phyloP scores from a whole-genome alignment of 1,284 basidiomycete species.

The Boletus sp. region DNA sequence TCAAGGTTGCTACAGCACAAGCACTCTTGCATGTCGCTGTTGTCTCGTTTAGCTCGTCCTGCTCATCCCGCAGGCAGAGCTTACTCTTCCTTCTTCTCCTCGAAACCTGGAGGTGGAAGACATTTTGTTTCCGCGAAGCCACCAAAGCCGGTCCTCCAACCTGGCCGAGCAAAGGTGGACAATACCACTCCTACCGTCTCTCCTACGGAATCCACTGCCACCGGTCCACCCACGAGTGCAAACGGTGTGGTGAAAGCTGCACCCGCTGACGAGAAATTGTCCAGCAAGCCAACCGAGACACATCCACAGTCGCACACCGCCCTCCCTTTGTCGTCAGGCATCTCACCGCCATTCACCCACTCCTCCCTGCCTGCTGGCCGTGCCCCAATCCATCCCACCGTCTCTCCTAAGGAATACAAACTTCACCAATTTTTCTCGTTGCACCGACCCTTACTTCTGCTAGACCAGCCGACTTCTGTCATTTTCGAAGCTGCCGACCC shows the following conservation, averaged over 20 bases:
- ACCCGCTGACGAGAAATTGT: slow-evolving; percentile 21
- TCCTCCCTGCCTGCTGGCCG: slow-evolving; percentile 2
- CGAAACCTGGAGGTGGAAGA: slow-evolving; percentile 68
- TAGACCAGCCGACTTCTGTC: slow-evolving; percentile 50
- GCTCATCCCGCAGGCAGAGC: slow-evolving; percentile 39
- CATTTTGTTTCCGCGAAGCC: slow-evolving; percentile 71
- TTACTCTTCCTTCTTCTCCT: slow-evolving; percentile 76
- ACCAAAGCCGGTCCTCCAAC: slow-evolving; percentile 46
- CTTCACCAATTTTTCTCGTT: slow-evolving; percentile 77
- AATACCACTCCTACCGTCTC: slow-evolving; percentile 20
- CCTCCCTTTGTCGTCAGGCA: slow-evolving; percentile 5
- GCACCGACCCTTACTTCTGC: slow-evolving; percentile 66
- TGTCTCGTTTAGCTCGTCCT: slow-evolving; percentile 49
- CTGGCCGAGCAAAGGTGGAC: slow-evolving; percentile 33
- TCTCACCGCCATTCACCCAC: slow-evolving; percentile 15
- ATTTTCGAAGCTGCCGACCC: slow-evolving; percentile 52
- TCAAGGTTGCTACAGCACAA: neutral
- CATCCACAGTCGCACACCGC: slow-evolving; percentile 11
- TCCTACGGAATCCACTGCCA: slow-evolving; percentile 19
- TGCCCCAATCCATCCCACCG: slow-evolving; percentile 44
- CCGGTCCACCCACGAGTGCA: slow-evolving; percentile 17
- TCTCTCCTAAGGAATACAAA: slow-evolving; percentile 64
- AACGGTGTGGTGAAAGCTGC: slow-evolving; percentile 18
- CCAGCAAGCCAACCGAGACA: slow-evolving; percentile 24
- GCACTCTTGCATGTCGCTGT: slow-evolving; percentile 34